phyloP scores from a whole-genome alignment of 2,329 filamentous ascomycete genomes.

The Colletotrichum eremochloae region DNA sequence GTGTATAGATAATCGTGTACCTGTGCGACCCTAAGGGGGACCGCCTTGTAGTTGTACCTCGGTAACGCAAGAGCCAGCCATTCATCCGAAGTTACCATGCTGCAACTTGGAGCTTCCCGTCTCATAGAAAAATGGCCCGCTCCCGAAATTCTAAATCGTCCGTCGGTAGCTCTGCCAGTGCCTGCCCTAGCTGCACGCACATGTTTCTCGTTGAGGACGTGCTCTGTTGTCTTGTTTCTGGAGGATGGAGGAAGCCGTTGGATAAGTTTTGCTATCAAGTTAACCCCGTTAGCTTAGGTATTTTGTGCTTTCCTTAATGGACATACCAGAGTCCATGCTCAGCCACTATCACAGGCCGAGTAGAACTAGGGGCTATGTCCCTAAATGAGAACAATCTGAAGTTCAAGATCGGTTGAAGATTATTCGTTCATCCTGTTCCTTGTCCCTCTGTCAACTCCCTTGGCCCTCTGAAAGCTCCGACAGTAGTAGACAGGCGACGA shows the following conservation, averaged over 20 bases:
- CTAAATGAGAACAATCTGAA: not conserved
- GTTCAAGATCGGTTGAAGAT: not conserved
- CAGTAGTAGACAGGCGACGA: not conserved
- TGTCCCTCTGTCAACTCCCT: not conserved
- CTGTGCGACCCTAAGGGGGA: no score
- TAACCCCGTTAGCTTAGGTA: not conserved
- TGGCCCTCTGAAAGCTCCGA: not conserved
- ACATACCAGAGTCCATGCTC: not conserved
- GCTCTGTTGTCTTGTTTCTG: not conserved
- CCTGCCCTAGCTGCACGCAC: not conserved
- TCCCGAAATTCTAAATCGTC: constrained; percentile 35
- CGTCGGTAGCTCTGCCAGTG: not conserved
- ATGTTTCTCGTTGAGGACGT: constrained; percentile 25
- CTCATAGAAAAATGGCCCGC: constrained; percentile 9
- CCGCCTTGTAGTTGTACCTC: no score
- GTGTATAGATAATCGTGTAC: no score
- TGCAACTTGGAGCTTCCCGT: constrained; percentile 22
- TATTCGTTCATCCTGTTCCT: not conserved
- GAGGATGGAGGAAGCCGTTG: not conserved
- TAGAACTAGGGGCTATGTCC: not conserved
- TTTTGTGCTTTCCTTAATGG: not conserved
- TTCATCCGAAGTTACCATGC: constrained; percentile 31
- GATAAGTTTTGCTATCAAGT: no score
- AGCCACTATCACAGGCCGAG: not conserved
- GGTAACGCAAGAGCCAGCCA: constrained; percentile 27